A percentile compares a stretch with the other conserved stretches of the same genome.
phyloP scores from a whole-genome alignment of 2,329 filamentous ascomycete genomes.

The Pseudopyrenochaeta lycopersici region DNA sequence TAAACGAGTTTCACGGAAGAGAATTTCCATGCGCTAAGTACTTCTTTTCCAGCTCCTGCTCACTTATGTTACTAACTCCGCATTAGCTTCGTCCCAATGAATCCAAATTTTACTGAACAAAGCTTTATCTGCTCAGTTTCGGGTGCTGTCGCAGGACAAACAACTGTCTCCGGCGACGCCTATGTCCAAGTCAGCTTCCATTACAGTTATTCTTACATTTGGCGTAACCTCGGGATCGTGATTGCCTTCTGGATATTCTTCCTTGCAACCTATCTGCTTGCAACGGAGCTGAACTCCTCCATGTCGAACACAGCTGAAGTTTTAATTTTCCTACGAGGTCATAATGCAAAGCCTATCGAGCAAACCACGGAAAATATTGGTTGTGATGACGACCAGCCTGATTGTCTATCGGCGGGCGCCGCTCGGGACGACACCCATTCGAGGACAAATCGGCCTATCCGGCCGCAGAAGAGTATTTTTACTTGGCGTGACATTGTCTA shows the following conservation, averaged over 20 bases:
- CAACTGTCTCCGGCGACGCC: neutral
- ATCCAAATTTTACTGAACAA: no score
- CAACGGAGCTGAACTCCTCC: constrained; percentile 64
- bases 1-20: constrained; percentile 67
- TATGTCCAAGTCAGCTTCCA: neutral
- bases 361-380: neutral
- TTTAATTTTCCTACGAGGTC: constrained; percentile 48
- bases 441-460: no score
- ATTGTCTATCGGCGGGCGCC: no score
- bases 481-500: constrained; percentile 65
- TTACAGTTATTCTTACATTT: constrained; percentile 25
- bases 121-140: no score
- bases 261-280: constrained; percentile 66
- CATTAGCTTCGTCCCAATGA: no score
- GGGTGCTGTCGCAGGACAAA: no score
- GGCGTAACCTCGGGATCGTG: constrained; percentile 72
- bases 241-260: constrained; percentile 69
- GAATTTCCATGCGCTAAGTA: constrained; percentile 32
- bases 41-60: no score
- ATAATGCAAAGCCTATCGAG: constrained; percentile 24
- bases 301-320: neutral
- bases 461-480: neutral
- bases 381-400: no score
- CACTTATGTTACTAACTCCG: no score
- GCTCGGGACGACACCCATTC: neutral